Percentiles rank a stretch among this genome's conserved stretches.
These are phyloP conservation scores for Globisporangium paddicum DNA, from an alignment of 352 stramenopile species.

Conservation along the genomic window DNA sequence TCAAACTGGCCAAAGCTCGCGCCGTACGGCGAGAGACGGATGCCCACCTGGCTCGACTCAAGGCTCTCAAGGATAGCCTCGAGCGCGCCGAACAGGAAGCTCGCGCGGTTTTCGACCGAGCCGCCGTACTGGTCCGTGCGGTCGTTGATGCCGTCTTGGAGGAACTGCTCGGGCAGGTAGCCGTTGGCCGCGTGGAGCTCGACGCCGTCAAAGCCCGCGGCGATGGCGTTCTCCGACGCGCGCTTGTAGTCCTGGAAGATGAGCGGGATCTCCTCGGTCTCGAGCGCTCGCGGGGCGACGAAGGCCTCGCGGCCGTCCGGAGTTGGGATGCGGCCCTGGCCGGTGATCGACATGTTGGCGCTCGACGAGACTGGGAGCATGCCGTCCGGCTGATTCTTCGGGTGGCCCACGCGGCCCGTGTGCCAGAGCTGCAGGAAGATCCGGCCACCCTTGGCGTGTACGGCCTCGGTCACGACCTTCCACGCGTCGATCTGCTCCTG, in stretches of 20 bases:
- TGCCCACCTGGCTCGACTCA: constrained; percentile 36
- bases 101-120: constrained; percentile 77
- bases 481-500: constrained; percentile 32
- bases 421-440: constrained; percentile 82
- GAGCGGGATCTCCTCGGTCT: constrained; percentile 53
- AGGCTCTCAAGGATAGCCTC: constrained; percentile 41
- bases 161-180: constrained; percentile 91
- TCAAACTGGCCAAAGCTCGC: constrained; percentile 47
- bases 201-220: constrained; percentile 88
- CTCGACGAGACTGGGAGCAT: constrained; percentile 32
- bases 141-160: constrained; percentile 79
- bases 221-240: constrained; percentile 53
- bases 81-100: constrained; percentile 73
- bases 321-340: constrained; percentile 13
- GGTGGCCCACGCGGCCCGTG: constrained; percentile 48
- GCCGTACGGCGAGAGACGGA: constrained; percentile 43
- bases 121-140: constrained; percentile 86
- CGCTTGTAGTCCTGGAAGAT: constrained; percentile 61
- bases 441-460: constrained; percentile 52
- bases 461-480: constrained; percentile 39
- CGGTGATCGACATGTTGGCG: constrained; percentile 7
- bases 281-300: constrained; percentile 46
- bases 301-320: constrained; percentile 18
- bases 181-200: constrained; percentile 90
- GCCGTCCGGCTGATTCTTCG: constrained; percentile 31